phyloP scores from a whole-genome alignment of 1,284 basidiomycete genomes.

The Waitea zeae region DNA sequence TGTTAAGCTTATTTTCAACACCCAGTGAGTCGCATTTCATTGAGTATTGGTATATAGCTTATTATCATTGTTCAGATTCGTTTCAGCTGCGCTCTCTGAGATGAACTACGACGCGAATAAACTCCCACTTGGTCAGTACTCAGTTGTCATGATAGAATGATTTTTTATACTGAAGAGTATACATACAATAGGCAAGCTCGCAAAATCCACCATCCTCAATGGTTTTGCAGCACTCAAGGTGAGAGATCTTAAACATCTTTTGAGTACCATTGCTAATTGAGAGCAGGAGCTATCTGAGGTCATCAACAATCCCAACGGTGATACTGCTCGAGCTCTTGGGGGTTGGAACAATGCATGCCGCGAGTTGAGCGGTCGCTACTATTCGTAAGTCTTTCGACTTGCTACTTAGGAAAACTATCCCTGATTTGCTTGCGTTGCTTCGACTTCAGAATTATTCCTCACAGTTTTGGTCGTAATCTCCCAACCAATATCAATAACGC shows the following conservation, averaged over 20 bases:
- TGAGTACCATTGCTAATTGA: too few relatives aligned
- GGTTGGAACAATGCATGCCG: conserved; percentile 22
- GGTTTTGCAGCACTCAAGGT: conserved; percentile 45
- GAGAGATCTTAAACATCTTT: too few relatives aligned
- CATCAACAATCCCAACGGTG: conserved; percentile 26
- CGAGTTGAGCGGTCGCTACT: conserved; percentile 33
- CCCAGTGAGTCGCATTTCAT: conserved; percentile 17
- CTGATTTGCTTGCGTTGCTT: conserved; percentile 3
- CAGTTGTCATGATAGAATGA: conserved; percentile 5
- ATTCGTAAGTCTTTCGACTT: conserved; percentile 26
- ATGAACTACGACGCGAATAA: conserved; percentile 62
- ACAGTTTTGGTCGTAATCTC: conserved; percentile 35
- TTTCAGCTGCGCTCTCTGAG: conserved; percentile 37
- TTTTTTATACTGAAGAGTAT: conserved; percentile 1
- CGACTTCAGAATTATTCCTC: conserved; percentile 34
- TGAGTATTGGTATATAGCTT: not conserved
- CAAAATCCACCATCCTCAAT: conserved; percentile 35
- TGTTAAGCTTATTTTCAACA: conserved; percentile 38
- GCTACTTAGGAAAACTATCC: conserved; percentile 1
- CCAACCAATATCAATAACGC: conserved; percentile 26
- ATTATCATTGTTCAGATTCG: conserved; percentile 19
- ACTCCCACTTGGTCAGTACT: conserved; percentile 44
- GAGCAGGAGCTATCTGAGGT: conserved; percentile 32
- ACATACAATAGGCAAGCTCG: conserved; percentile 35
- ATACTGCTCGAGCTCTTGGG: conserved; percentile 18